Evolutionary conservation across 2,329 filamentous ascomycete genomes (phyloP), one percentile per base, ranked within the genome.

Genomic region (Polytolypa hystricis): DNA sequence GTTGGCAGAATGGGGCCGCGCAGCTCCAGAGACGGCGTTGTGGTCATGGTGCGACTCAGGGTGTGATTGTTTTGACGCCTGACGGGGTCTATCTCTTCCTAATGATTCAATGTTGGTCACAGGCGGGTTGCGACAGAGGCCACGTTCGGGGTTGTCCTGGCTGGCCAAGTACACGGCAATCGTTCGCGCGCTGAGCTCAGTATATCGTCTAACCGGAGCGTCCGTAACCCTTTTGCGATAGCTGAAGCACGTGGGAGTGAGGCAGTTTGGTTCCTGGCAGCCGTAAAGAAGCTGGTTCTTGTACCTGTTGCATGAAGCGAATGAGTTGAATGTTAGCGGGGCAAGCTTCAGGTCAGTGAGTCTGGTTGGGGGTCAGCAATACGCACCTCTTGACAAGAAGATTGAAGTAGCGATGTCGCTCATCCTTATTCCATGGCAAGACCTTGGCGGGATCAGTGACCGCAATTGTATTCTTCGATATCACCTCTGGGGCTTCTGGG

Each of bases 271-370:
- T 45, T 73, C 74, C 43, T 74, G 75, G 55, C 86, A 94, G 44
- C 86, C 86, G 46, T 82, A 73, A 39, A 85, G 75, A n/a, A 94
- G 73, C 60, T 94, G 86, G 21, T 74, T 67, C 33, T 87, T 77
- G 53, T 83, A 93, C 50, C 83, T 89, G 36, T 8, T n/a, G n/a
- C n/a, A n/a, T n/a, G n/a, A n/a, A n/a, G n/a, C 21, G 21, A n/a
- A 25, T n/a, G 7, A 25, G 7, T 25, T 7, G 21, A 25, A 25
- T n/a, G 21, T 7, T 25, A 25, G 7, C 7, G 21, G 21, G 7
- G 7, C 21, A 25, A 25, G 21, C 7, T 25, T n/a, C n/a, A n/a
- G n/a, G n/a, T n/a, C n/a, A n/a, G n/a, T n/a, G n/a, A n/a, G n/a
- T n/a, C n/a, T n/a, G n/a, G n/a, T n/a, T n/a, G n/a, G n/a, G n/a